Base-by-base conservation (phyloP, 2,329 filamentous ascomycete species). In the Cryphonectria naterciae region DNA sequence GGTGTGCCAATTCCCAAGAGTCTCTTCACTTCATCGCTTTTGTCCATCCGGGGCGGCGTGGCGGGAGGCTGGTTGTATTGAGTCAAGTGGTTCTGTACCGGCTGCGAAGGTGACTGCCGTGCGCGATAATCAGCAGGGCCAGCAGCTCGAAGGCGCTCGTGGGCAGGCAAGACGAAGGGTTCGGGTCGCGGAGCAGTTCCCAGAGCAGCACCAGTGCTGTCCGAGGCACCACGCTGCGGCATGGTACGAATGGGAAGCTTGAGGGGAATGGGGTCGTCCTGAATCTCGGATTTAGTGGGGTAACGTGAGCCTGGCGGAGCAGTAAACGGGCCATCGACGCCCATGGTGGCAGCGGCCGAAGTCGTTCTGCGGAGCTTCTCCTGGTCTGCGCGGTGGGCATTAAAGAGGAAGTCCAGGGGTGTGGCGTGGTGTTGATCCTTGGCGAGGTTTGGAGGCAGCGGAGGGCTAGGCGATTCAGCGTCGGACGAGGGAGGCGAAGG, bases 351-450 rank as follows among this genome's bases (percentile, higher is more conserved):
- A 68, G 84, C 84, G 67, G 83, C 80, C 22, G 85, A 84, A 74
- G 86, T 89, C 28, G 85, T 84, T 71, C 86, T 85, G 37, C 85
- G 84, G 62, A 86, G 86, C 72, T 86, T 85, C 68, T 90, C 90
- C 77, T 90, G 92, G 80, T 96, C 93, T 72, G 93, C 91, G 65
- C 92, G 89, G 75, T 97, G 93, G 46, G 94, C 94, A 73, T 92
- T 91, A 84, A 98, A 98, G 78, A 98, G 91, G 73, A 97, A 87
- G 76, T 98, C 95, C 5, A 98, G 85, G 0, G 95, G 94, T 15
- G 94, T 97, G 73, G 93, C 88, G 71, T 89, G 83, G 69, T 85
- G 79, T 74, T 77, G 74, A 68, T 78, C 70, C 67, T 75, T 70
- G 68, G 76, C 74, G 70, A 77, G 75, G 77, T 80, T 71, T 75